A percentile compares a stretch with the other conserved stretches of the same genome.
Conservation (phyloP, 2,329 filamentous ascomycete species). For the Thielaviopsis populi region DNA sequence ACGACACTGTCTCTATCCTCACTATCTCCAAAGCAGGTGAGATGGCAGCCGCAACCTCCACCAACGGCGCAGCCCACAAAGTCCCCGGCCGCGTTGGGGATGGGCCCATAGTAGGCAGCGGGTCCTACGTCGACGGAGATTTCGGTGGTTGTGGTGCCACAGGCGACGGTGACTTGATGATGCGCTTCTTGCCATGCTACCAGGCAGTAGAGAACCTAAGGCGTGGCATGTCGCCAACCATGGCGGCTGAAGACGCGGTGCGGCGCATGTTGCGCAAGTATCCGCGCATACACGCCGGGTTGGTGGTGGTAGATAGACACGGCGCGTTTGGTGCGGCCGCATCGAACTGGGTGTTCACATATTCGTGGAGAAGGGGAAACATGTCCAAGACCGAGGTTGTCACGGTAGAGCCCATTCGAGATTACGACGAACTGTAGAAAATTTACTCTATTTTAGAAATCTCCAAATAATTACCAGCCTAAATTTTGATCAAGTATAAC, state of each 20-base stretch:
- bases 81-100: constrained; percentile 41
- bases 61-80: constrained; percentile 40
- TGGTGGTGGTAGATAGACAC: constrained; percentile 35
- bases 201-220: constrained; percentile 41
- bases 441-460: not conserved
- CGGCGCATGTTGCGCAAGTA: constrained; percentile 34
- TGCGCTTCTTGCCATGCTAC: constrained; percentile 42
- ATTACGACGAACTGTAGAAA: not conserved
- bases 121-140: constrained; percentile 39
- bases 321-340: constrained; percentile 37
- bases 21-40: constrained; percentile 29
- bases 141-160: constrained; percentile 41
- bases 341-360: constrained; percentile 41
- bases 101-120: constrained; percentile 38
- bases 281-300: constrained; percentile 31
- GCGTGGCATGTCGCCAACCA: constrained; percentile 31
- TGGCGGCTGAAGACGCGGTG: constrained; percentile 38
- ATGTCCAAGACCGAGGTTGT: constrained; percentile 35
- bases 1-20: constrained; percentile 42
- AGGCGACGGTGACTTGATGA: constrained; percentile 43
- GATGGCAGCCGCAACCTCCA: constrained; percentile 41
- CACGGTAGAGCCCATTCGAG: constrained; percentile 22
- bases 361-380: constrained; percentile 32
- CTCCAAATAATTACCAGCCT: not conserved
- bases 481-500: not conserved